These are phyloP conservation scores for Ulmus americana DNA, from an alignment of 331 rosid species.

Conservation along the genomic window DNA sequence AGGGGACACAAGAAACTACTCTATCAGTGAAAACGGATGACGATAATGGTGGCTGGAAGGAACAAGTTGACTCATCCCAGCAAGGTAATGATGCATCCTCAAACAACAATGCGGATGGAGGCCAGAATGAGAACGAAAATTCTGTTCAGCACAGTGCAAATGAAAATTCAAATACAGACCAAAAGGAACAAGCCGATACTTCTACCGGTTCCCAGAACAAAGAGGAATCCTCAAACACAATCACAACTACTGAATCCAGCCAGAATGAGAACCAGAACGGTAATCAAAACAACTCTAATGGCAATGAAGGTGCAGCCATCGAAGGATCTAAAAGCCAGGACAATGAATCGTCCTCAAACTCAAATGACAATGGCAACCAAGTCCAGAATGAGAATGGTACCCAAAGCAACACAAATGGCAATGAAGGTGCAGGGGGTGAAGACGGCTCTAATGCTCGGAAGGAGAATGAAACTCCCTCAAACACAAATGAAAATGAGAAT, in stretches of 20 bases:
- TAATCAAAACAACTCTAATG: background rate
- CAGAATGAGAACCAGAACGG: constrained; percentile 8
- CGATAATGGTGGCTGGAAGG: constrained; percentile 33
- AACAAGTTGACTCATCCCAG: constrained; percentile 39
- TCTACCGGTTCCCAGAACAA: constrained; percentile 27
- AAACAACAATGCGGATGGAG: constrained; percentile 24
- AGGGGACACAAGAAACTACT: constrained; percentile 35
- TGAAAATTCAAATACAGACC: constrained; percentile 22
- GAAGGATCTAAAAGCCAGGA: too few species aligned
- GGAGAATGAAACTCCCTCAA: constrained; percentile 8
- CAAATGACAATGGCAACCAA: constrained; percentile 24
- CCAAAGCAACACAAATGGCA: constrained; percentile 35
- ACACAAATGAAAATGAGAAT: constrained; percentile 25
- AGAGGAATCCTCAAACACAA: constrained; percentile 24
- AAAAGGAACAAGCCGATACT: constrained; percentile 23
- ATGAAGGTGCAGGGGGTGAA: constrained; percentile 27
- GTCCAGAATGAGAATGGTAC: constrained; percentile 6
- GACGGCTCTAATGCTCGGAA: background rate
- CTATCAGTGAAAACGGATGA: constrained; percentile 32
- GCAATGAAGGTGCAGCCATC: too few species aligned
- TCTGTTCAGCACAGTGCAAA: constrained; percentile 16
- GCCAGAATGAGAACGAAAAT: constrained; percentile 27
- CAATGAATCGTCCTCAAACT: too few species aligned
- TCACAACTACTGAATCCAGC: background rate
- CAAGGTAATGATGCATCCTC: constrained; percentile 37